phyloP scores from a whole-genome alignment of 1,284 basidiomycete genomes.

The Mycosarcoma maydis region DNA sequence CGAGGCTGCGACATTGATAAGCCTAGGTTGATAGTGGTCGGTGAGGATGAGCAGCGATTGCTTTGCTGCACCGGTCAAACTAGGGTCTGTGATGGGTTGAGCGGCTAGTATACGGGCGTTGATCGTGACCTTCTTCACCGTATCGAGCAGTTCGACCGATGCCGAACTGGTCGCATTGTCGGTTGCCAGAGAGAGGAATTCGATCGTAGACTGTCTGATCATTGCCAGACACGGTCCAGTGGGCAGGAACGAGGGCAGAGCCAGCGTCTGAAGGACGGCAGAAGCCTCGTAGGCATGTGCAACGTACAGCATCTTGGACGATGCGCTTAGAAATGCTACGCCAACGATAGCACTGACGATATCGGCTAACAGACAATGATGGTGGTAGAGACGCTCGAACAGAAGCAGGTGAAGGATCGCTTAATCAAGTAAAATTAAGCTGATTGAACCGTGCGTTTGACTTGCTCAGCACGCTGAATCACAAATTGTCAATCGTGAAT shows the following conservation, averaged over 20 bases:
- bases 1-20: constrained; percentile 32
- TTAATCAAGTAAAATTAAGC: too few species aligned
- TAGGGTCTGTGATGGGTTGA: constrained; percentile 14
- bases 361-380: too few species aligned
- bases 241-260: constrained; percentile 33
- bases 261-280: constrained; percentile 31
- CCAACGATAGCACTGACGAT: too few species aligned
- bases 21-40: constrained; percentile 51
- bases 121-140: constrained; percentile 26
- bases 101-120: constrained; percentile 42
- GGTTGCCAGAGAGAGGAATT: constrained; percentile 34
- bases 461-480: too few species aligned
- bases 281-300: constrained; percentile 46
- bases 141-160: constrained; percentile 24
- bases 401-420: too few species aligned
- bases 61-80: neutral
- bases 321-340: neutral
- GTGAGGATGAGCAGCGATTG: constrained; percentile 50
- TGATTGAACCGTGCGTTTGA: too few species aligned
- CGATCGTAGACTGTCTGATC: constrained; percentile 44
- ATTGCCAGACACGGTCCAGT: constrained; percentile 39
- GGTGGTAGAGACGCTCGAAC: too few species aligned
- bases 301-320: constrained; percentile 45
- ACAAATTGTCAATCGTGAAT: too few species aligned
- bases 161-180: neutral